These are phyloP conservation scores for Suillus variegatus DNA, from an alignment of 768 basidiomycete species.

Conservation along the genomic window DNA sequence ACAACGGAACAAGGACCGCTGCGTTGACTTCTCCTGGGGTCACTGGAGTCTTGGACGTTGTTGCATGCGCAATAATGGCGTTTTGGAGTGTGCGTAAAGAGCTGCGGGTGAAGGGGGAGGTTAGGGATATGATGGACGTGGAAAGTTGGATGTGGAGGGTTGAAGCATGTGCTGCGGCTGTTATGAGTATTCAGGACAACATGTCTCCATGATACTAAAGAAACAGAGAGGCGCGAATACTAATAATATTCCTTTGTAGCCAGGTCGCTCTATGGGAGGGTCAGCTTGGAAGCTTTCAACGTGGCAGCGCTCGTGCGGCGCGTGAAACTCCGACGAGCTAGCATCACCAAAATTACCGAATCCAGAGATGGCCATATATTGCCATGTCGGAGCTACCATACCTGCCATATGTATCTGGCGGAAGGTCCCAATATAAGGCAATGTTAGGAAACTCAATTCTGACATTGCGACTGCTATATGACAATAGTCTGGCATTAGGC, in stretches of 20 bases:
- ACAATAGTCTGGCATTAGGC: neutral
- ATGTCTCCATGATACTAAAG: constrained; percentile 23
- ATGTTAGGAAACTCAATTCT: neutral
- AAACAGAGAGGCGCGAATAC: neutral
- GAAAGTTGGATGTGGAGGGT: constrained; percentile 5
- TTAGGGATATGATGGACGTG: constrained; percentile 31
- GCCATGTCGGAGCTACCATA: neutral
- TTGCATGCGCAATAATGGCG: neutral
- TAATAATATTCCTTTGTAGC: neutral
- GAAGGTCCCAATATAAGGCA: neutral
- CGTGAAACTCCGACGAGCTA: no score
- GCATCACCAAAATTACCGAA: neutral
- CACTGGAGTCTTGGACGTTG: constrained; percentile 15
- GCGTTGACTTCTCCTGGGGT: constrained; percentile 46
- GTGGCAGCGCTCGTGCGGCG: no score
- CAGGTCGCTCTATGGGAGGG: neutral
- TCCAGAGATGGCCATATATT: neutral
- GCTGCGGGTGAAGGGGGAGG: constrained; percentile 36
- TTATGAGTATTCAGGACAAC: constrained; percentile 28
- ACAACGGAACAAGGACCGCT: constrained; percentile 75
- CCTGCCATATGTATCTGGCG: neutral
- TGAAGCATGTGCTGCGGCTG: constrained; percentile 10
- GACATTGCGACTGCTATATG: neutral
- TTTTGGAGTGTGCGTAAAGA: constrained; percentile 25
- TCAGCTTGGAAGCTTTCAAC: no score